Evolutionary conservation across 2,329 filamentous ascomycete species (phyloP), one percentile per base, ranked within the genome.

Genomic region (Xylariaceae sp.): DNA sequence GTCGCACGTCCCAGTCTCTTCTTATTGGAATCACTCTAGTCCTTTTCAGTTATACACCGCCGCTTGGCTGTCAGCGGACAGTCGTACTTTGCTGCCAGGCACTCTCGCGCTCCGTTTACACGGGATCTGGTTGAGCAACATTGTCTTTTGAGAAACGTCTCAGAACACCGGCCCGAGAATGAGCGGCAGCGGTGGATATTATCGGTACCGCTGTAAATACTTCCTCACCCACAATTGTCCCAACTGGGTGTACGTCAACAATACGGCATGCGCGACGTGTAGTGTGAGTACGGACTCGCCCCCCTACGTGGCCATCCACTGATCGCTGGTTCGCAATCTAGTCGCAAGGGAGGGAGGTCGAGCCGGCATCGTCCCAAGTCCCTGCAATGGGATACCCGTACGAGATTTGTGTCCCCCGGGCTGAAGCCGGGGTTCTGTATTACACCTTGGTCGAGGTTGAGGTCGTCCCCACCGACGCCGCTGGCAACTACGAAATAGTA

Each of bases 161-260:
- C 29, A 34, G 44, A 21, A 37, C 16, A 36, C 16, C 18, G 36
- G 18, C 42, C 2, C 34, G 46, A 49, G 32, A 53, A 73, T 74
- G 72, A 72, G 70, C 44, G 68, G 70, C 43, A 70, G 70, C 58
- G 74, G 75, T 42, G 74, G 74, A 36, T 78, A 73, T 56, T 80
- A 79, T 64, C 79, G 76, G 68, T 80, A 78, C 65, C 72, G 75
- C 40, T 81, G 78, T 74, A 80, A 79, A 67, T 77, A 80, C 70
- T 80, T 77, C 60, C 74, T 74, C 53, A 73, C 75, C 29, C 71
- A 78, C 62, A 74, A 79, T 58, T 80, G 78, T 59, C 72, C 69
- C 5, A 76, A 80, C 59, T 81, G 78, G 78, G 78, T 80, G 10
- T 80, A 76, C 67, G 72, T 80, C 16, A 76, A 79, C 50, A 74